Percentiles rank a stretch among this genome's conserved stretches.
Conservation (phyloP, 345 rosid species). For the Rhodomyrtus tomentosa region DNA sequence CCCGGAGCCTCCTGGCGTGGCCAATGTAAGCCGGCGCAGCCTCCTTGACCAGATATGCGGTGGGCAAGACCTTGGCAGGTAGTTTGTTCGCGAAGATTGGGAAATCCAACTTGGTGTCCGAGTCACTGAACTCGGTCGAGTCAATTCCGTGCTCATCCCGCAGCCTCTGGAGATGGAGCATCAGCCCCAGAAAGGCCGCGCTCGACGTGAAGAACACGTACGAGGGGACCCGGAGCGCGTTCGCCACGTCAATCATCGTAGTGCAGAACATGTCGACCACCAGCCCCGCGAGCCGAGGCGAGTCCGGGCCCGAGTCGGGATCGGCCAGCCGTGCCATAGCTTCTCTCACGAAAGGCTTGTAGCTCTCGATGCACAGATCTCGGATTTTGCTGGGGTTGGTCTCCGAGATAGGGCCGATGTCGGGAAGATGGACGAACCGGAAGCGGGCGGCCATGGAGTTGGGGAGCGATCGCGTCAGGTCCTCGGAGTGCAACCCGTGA, state of each 20-base stretch:
- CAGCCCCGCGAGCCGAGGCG: constrained; percentile 8
- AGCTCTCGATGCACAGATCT: background rate
- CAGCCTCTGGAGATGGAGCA: constrained; percentile 1
- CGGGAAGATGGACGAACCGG: constrained; percentile 5
- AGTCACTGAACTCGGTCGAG: constrained; percentile 4
- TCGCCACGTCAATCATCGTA: constrained; percentile 18
- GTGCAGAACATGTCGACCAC: constrained; percentile 26
- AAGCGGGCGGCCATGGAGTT: background rate
- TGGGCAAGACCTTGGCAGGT: constrained; percentile 24
- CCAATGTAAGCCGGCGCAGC: background rate
- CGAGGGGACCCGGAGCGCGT: constrained; percentile 17
- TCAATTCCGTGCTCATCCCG: constrained; percentile 3
- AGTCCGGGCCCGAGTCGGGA: background rate
- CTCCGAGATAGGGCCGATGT: background rate
- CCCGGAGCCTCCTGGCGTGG: constrained; percentile 5
- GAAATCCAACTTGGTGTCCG: constrained; percentile 9
- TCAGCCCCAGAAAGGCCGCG: constrained; percentile 16
- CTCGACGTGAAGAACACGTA: constrained; percentile 21
- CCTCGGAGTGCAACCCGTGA: background rate
- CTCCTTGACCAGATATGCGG: constrained; percentile 3
- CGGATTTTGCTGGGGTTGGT: background rate
- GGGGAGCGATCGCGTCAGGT: background rate
- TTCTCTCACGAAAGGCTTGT: constrained; percentile 6
- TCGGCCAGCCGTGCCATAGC: background rate
- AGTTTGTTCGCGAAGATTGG: constrained; percentile 20